Base-by-base conservation (phyloP, 2,329 filamentous ascomycete species). In the Aspergillus viridinutans region DNA sequence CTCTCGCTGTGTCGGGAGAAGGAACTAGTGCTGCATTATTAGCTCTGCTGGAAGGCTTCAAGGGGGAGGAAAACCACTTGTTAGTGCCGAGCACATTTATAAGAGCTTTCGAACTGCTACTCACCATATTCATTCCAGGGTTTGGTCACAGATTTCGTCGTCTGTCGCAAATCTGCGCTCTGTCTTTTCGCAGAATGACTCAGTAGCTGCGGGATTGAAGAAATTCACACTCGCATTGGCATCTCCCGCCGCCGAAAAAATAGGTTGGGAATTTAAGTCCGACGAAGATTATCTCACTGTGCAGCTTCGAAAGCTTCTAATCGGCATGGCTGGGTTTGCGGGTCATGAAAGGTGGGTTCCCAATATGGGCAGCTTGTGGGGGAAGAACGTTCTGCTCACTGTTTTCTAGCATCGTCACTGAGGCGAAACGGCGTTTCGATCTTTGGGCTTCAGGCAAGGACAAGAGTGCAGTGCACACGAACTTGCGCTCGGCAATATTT, bases 1-100 rank as follows among this genome's bases (percentile, higher is more conserved):
- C 94, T 52, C 83, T 97, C 62, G 92, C 94, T 40, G 86, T 95
- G 59, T 90, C 94, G 57, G 94, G 94, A 23, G 85, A 94, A 69
- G 88, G 89, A 51, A 90, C 85, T 3, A 96, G 92, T 0, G 81
- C 91, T 25, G 89, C 90, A 8, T 81, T 99, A 12, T 79, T 99
- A 29, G 86, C 89, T 12, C 89, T 99, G 66, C 77, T 96, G 10
- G 85, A 96, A 72, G 89, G 89, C n/a, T 92, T 97, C 74, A 82
- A 85, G 59, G 79, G 83, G 52, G 94, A 99, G 76, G 83, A 83
- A 1, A 91, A 93, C 72, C 92, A 92, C 67, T 83, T 96, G 78
- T 82, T 66, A 71, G 80, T 67, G 25, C n/a, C 20, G 26, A 25
- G 12, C 14, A 2, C 32, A 8, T n/a, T 28, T 28, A 2, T n/a